phyloP scores from a whole-genome alignment of 1,284 basidiomycete species.

The Cryptococcus neoformans region DNA sequence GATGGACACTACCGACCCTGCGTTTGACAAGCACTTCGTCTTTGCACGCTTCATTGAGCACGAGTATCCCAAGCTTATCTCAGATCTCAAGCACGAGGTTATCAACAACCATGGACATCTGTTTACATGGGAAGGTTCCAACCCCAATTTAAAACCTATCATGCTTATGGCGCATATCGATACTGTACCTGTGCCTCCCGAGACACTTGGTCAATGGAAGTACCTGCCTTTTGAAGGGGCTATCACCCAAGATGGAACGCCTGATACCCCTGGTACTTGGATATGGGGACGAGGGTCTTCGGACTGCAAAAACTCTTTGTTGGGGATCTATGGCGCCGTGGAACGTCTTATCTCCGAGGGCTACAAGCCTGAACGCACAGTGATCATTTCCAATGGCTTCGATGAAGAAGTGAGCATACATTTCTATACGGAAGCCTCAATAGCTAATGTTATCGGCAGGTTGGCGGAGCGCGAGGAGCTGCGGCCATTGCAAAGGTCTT shows the following conservation, averaged over 20 bases:
- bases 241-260: conserved; percentile 22
- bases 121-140: conserved; percentile 59
- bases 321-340: conserved; percentile 52
- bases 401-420: background rate
- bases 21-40: conserved; percentile 14
- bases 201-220: conserved; percentile 31
- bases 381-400: conserved; percentile 52
- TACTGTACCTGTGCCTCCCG: background rate
- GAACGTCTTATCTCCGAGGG: conserved; percentile 52
- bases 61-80: conserved; percentile 47
- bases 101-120: conserved; percentile 64
- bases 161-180: conserved; percentile 34
- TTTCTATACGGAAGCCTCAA: background rate
- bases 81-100: conserved; percentile 50
- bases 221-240: conserved; percentile 22
- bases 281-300: conserved; percentile 29
- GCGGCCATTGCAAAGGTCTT: conserved; percentile 18
- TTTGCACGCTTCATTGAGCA: conserved; percentile 40
- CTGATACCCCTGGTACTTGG: conserved; percentile 41
- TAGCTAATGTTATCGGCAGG: background rate
- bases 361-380: conserved; percentile 50
- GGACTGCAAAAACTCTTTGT: conserved; percentile 51
- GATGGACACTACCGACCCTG: conserved; percentile 10
- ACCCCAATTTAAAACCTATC: conserved; percentile 58
- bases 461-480: conserved; percentile 22